phyloP scores from a whole-genome alignment of 2,329 filamentous ascomycete species.

The Microcyclospora tardicrescens region DNA sequence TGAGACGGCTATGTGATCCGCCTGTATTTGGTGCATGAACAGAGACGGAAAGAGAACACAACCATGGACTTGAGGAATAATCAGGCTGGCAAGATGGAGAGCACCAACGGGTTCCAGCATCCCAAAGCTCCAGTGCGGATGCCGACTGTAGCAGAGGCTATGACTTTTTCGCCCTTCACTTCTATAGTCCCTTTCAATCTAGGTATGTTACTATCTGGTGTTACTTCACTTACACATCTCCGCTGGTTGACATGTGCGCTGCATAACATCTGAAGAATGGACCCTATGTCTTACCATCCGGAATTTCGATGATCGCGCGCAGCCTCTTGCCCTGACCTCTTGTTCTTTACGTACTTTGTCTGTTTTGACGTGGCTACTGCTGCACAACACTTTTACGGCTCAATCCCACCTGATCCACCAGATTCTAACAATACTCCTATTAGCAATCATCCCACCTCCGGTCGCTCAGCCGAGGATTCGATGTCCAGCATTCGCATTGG shows the following conservation, averaged over 20 bases:
- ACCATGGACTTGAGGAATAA: background rate
- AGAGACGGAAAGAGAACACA: background rate
- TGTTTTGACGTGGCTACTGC: no score
- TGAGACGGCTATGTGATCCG: background rate
- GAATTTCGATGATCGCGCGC: background rate
- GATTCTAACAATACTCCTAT: background rate
- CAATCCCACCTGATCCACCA: no score
- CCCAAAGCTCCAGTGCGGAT: conserved; percentile 10
- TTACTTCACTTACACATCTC: background rate
- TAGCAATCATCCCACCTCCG: conserved; percentile 36
- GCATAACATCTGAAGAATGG: no score
- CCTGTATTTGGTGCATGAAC: background rate
- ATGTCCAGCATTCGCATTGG: conserved; percentile 21
- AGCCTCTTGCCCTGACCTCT: background rate
- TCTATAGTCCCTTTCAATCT: conserved; percentile 68
- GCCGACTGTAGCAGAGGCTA: conserved; percentile 54
- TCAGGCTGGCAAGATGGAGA: conserved; percentile 1
- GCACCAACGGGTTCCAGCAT: background rate
- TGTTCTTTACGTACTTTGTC: background rate
- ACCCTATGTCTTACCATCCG: no score
- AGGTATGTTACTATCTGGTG: conserved; percentile 36
- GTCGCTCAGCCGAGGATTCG: conserved; percentile 28
- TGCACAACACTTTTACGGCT: no score
- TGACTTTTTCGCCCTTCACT: conserved; percentile 72
- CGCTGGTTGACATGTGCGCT: no score